Percentiles rank a stretch among this genome's conserved stretches.
These are phyloP conservation scores for Lathyrus sativus DNA, from an alignment of 306 rosid genomes.

Conservation along the genomic window DNA sequence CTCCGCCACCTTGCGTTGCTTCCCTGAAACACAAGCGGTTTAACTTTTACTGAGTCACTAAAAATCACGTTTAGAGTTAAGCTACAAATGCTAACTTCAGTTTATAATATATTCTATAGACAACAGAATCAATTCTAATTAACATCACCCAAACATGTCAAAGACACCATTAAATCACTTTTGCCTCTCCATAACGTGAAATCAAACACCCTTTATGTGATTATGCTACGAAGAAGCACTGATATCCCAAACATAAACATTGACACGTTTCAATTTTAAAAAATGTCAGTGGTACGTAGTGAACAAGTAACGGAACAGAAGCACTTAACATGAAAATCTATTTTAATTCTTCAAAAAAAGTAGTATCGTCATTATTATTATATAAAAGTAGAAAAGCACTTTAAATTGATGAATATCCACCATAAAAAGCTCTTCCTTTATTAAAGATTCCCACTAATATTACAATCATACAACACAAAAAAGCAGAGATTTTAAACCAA, in stretches of 20 bases:
- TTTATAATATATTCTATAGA: neutral
- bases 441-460: conserved; percentile 7
- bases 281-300: too few species aligned
- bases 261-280: too few species aligned
- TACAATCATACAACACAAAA: conserved; percentile 10
- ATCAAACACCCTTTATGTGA: neutral
- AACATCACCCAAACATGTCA: too few species aligned
- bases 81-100: neutral
- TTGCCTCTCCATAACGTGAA: too few species aligned
- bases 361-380: too few species aligned
- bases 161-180: too few species aligned
- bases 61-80: neutral
- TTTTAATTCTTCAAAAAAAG: neutral
- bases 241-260: too few species aligned
- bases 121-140: too few species aligned
- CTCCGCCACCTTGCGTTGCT: conserved; percentile 57
- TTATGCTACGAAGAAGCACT: neutral
- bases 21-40: conserved; percentile 46
- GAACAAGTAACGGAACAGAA: neutral
- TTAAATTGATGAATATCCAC: conserved; percentile 13
- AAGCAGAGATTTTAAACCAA: too few species aligned
- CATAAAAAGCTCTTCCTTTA: conserved; percentile 13
- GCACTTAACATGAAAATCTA: neutral
- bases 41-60: neutral
- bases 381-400: conserved; percentile 15